Evolutionary conservation across 768 basidiomycete genomes (phyloP).

Genomic region (Russula sp.): DNA sequence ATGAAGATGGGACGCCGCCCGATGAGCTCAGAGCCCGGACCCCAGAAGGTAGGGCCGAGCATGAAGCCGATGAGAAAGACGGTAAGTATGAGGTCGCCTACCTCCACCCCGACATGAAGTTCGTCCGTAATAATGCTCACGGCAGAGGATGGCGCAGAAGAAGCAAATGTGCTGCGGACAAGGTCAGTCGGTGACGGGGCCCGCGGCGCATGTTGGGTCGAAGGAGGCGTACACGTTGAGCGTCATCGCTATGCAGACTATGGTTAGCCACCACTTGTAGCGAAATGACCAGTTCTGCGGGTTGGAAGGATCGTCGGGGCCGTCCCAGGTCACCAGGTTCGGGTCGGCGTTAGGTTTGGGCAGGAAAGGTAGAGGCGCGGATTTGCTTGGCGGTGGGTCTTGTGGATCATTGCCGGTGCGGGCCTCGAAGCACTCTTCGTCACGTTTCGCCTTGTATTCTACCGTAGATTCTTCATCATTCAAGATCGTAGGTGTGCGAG

Average conservation of each 20-base stretch:
- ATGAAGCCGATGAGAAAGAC: conserved; percentile 25
- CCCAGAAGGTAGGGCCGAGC: conserved; percentile 25
- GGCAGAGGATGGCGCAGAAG: conserved; percentile 25
- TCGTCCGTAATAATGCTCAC: conserved; percentile 11
- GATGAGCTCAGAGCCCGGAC: conserved; percentile 23
- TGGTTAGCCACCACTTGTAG: conserved; percentile 21
- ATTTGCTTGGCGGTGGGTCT: background rate
- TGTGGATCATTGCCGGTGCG: no score
- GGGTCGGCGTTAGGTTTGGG: conserved; percentile 12
- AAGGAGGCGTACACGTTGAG: conserved; percentile 20
- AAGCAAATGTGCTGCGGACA: conserved; percentile 25
- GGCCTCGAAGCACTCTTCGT: background rate
- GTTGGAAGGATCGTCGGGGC: conserved; percentile 19
- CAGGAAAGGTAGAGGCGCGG: background rate
- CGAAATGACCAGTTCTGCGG: conserved; percentile 23
- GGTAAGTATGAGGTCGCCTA: conserved; percentile 24
- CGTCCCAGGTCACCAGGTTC: conserved; percentile 20
- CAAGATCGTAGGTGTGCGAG: background rate
- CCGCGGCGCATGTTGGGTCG: background rate
- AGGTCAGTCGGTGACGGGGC: background rate
- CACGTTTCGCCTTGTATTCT: background rate
- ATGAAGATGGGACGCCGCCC: conserved; percentile 23
- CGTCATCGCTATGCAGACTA: background rate
- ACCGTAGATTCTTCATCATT: background rate
- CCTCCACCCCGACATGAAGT: conserved; percentile 24